Conservation (phyloP, 2,329 filamentous ascomycete genomes). For the Sporothrix curviconia region DNA sequence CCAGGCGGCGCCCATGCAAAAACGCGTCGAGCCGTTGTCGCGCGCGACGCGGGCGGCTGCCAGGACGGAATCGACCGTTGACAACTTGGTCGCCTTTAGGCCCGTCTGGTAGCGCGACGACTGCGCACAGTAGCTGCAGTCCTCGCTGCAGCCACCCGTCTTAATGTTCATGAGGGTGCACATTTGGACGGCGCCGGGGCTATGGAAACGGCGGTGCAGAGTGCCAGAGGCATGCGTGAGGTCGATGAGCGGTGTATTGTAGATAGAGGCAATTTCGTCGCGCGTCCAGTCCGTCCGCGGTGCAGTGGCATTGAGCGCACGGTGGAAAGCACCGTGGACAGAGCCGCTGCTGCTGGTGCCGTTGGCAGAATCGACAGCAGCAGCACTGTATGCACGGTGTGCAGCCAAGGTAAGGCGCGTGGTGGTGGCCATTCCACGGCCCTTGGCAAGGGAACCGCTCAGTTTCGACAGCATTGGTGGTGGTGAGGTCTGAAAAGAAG, state of each 20-base stretch:
- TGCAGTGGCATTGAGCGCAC: constrained; percentile 6
- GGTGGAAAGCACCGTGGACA: constrained; percentile 3
- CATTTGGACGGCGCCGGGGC: constrained; percentile 77
- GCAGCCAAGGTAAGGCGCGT: not conserved
- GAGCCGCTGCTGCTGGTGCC: not conserved
- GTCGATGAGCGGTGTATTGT: constrained; percentile 10
- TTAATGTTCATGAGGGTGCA: constrained; percentile 98
- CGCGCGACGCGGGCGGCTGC: constrained; percentile 70
- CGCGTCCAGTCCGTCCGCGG: constrained; percentile 15
- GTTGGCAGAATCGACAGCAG: not conserved
- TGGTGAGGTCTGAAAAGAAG: too few relatives aligned
- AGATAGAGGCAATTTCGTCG: constrained; percentile 9
- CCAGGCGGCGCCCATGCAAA: constrained; percentile 95
- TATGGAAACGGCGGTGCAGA: constrained; percentile 78
- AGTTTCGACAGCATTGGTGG: not conserved
- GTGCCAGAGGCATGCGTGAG: constrained; percentile 10
- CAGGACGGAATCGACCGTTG: constrained; percentile 73
- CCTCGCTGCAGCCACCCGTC: constrained; percentile 84
- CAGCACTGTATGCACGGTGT: constrained; percentile 9
- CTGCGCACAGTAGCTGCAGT: constrained; percentile 90
- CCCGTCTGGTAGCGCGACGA: constrained; percentile 75
- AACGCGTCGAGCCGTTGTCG: constrained; percentile 78
- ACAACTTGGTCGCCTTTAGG: constrained; percentile 72
- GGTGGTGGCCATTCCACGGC: not conserved
- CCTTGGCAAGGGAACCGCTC: not conserved